Conservation (phyloP, 1,139 yeast species). For the Blastobotrys ciferrii region DNA sequence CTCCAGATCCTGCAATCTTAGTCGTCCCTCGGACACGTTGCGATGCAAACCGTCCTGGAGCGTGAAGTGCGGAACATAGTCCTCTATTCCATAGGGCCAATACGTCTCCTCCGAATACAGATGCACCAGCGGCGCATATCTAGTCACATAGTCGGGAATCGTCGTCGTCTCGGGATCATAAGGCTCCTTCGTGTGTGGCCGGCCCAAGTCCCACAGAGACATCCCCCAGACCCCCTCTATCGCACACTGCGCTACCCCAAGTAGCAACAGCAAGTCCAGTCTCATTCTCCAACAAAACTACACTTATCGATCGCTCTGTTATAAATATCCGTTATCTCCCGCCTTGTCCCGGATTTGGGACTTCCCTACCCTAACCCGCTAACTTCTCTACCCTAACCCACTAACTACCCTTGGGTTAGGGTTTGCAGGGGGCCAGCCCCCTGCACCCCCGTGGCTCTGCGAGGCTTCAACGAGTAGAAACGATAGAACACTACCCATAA, state of each 20-base stretch:
- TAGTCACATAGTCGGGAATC: slow-evolving; percentile 72
- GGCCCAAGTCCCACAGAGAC: slow-evolving; percentile 1
- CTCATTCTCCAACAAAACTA: neutral
- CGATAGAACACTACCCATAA: too few relatives aligned
- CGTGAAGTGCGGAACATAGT: slow-evolving; percentile 62
- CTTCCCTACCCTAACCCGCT: too few relatives aligned
- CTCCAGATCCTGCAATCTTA: slow-evolving; percentile 25
- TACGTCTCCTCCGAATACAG: slow-evolving; percentile 86
- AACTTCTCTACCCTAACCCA: too few relatives aligned
- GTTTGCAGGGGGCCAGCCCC: too few relatives aligned
- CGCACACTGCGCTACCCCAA: neutral
- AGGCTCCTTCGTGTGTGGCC: slow-evolving; percentile 4
- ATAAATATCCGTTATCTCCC: neutral
- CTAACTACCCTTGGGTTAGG: too few relatives aligned
- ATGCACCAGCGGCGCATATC: slow-evolving; percentile 77
- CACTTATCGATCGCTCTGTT: too few relatives aligned
- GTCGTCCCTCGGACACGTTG: slow-evolving; percentile 19
- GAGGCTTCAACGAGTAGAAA: too few relatives aligned
- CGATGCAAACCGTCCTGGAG: slow-evolving; percentile 30
- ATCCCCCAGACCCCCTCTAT: slow-evolving; percentile 1
- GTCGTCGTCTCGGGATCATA: slow-evolving; percentile 29
- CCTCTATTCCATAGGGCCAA: slow-evolving; percentile 75
- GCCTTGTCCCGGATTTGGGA: neutral
- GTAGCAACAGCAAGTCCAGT: neutral
- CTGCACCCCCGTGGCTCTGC: too few relatives aligned